Conservation (phyloP, 1,284 basidiomycete species). For the Pseudozyma sp. region DNA sequence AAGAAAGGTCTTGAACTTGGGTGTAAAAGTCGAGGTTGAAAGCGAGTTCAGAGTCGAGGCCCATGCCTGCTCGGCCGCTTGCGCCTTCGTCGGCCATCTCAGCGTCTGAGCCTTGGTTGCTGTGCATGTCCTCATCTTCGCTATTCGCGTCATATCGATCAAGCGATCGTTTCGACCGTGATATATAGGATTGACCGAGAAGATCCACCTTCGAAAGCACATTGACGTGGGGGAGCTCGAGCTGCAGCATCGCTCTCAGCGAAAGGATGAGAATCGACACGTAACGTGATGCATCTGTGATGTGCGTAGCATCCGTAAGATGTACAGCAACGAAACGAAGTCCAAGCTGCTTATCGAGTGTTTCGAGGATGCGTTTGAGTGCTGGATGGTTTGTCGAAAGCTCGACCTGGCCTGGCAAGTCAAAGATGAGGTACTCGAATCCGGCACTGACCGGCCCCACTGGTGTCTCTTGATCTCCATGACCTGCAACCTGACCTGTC, state of each 20-base stretch:
- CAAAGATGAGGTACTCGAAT: constrained; percentile 85
- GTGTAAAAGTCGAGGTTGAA: constrained; percentile 99
- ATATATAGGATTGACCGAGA: constrained; percentile 70
- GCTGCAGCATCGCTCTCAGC: constrained; percentile 94
- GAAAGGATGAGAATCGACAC: constrained; percentile 91
- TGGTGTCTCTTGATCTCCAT: constrained; percentile 19
- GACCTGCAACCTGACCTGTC: constrained; percentile 27
- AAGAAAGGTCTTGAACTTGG: constrained; percentile 93
- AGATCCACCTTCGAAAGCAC: constrained; percentile 96
- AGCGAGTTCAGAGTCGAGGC: constrained; percentile 70
- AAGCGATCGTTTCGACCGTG: constrained; percentile 23
- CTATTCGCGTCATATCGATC: constrained; percentile 26
- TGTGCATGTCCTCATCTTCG: constrained; percentile 19
- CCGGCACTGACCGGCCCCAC: constrained; percentile 57
- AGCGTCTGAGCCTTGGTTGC: constrained; percentile 11
- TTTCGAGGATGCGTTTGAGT: constrained; percentile 77
- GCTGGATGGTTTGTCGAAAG: constrained; percentile 87
- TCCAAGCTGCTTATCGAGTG: constrained; percentile 79
- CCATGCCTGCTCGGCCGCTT: constrained; percentile 15
- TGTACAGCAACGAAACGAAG: constrained; percentile 89
- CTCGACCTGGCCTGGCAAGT: constrained; percentile 97
- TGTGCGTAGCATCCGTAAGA: constrained; percentile 94
- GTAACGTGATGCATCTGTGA: constrained; percentile 95
- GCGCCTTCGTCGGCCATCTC: background rate
- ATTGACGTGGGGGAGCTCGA: constrained; percentile 96